Percentiles rank a stretch among this genome's conserved stretches.
Evolutionary conservation across 2,329 filamentous ascomycete species (phyloP).

Genomic region (Aspergillus fischeri): DNA sequence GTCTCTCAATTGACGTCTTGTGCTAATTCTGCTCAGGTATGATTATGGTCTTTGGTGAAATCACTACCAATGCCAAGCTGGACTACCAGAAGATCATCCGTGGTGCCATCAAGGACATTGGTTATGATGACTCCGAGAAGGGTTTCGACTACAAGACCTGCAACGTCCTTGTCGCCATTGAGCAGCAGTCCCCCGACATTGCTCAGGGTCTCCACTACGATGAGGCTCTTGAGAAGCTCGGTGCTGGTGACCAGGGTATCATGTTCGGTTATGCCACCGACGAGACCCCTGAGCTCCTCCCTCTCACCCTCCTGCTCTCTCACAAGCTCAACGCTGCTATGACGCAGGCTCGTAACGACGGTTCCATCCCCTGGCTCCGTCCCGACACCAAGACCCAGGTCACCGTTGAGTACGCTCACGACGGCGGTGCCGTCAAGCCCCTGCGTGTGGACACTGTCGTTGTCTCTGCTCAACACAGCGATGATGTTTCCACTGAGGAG

Average conservation of each 20-base stretch:
- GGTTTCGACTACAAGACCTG: constrained; percentile 99
- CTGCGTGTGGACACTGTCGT: constrained; percentile 94
- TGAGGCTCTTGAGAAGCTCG: constrained; percentile 92
- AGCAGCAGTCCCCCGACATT: constrained; percentile 98
- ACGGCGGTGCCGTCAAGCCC: constrained; percentile 84
- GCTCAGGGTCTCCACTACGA: constrained; percentile 99
- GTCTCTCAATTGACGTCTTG: constrained; percentile 10
- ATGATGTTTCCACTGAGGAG: constrained; percentile 83
- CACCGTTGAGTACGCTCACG: constrained; percentile 97
- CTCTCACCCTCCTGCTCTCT: constrained; percentile 86
- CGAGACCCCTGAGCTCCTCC: constrained; percentile 95
- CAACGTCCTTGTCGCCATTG: constrained; percentile 97
- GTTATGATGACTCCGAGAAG: constrained; percentile 95
- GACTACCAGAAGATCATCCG: constrained; percentile 99
- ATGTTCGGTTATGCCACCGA: constrained; percentile 99
- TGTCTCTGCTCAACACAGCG: constrained; percentile 89
- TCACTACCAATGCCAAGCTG: constrained; percentile 90
- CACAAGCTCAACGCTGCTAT: constrained; percentile 98
- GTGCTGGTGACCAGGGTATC: constrained; percentile 99
- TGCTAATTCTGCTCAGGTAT: constrained; percentile 48
- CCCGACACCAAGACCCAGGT: constrained; percentile 99
- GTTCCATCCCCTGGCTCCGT: constrained; percentile 85
- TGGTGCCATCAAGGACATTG: constrained; percentile 93
- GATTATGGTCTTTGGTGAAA: constrained; percentile 99
- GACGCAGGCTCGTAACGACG: constrained; percentile 82